Evolutionary conservation across 345 rosid species (phyloP).

Genomic region (Gossypium raimondii): DNA sequence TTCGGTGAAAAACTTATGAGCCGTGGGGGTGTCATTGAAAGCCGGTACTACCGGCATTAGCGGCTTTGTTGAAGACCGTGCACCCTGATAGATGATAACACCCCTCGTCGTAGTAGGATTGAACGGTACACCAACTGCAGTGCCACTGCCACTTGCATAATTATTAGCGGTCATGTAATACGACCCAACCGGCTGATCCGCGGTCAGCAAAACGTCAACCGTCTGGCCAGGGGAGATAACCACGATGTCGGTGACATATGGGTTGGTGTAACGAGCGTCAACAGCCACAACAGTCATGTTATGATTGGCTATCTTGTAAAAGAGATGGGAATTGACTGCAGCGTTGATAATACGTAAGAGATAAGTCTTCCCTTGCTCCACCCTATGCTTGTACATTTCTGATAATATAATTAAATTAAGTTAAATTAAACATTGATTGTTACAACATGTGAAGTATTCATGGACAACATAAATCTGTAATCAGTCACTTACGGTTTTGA

Average conservation of each 20-base stretch:
- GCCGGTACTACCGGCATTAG: slow-evolving; percentile 67
- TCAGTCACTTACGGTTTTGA: slow-evolving; percentile 35
- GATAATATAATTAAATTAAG: background rate
- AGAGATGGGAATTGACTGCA: slow-evolving; percentile 75
- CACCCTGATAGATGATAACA: slow-evolving; percentile 40
- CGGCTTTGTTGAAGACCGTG: slow-evolving; percentile 26
- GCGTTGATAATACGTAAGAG: slow-evolving; percentile 81
- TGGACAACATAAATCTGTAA: background rate
- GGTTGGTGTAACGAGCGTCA: slow-evolving; percentile 67
- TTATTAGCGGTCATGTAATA: slow-evolving; percentile 78
- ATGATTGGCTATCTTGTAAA: slow-evolving; percentile 86
- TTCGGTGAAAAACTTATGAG: slow-evolving; percentile 52
- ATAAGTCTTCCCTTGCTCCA: slow-evolving; percentile 63
- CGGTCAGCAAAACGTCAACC: slow-evolving; percentile 50
- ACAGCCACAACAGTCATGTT: slow-evolving; percentile 68
- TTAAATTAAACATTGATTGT: background rate
- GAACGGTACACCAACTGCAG: slow-evolving; percentile 19
- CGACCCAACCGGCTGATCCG: slow-evolving; percentile 54
- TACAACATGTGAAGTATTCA: background rate
- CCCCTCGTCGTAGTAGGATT: slow-evolving; percentile 67
- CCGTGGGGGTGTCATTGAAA: slow-evolving; percentile 63
- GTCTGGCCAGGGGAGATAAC: slow-evolving; percentile 74
- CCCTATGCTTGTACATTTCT: slow-evolving; percentile 53
- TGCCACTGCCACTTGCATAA: slow-evolving; percentile 31
- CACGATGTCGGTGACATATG: slow-evolving; percentile 61